Percentiles rank a stretch among this genome's conserved stretches.
Evolutionary conservation across 2,329 filamentous ascomycete genomes (phyloP).

Genomic region (Claviceps arundinis): DNA sequence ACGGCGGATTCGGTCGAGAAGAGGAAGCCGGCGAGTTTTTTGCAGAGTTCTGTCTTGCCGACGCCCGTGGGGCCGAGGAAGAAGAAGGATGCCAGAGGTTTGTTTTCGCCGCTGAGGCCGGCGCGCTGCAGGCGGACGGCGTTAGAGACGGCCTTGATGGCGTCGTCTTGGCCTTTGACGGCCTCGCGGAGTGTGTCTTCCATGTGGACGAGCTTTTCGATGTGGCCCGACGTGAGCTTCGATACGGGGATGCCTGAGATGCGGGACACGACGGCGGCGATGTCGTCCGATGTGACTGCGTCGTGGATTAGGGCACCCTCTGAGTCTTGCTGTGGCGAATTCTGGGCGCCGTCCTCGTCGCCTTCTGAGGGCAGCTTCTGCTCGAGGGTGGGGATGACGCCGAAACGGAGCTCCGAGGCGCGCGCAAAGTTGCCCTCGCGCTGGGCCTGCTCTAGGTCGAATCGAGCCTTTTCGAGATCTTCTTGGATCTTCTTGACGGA

Average conservation of each 20-base stretch:
- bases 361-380: slow-evolving; percentile 66
- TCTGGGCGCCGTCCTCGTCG: slow-evolving; percentile 18
- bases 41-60: slow-evolving; percentile 94
- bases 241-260: slow-evolving; percentile 86
- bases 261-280: slow-evolving; percentile 79
- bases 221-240: slow-evolving; percentile 84
- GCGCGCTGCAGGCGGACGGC: slow-evolving; percentile 90
- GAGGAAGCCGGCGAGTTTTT: slow-evolving; percentile 84
- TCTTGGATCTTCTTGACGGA: slow-evolving; percentile 76
- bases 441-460: slow-evolving; percentile 80
- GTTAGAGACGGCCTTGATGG: slow-evolving; percentile 78
- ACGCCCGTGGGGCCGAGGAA: slow-evolving; percentile 95
- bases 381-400: slow-evolving; percentile 72
- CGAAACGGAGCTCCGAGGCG: slow-evolving; percentile 84
- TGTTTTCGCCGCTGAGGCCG: slow-evolving; percentile 80
- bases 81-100: slow-evolving; percentile 90
- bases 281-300: slow-evolving; percentile 89
- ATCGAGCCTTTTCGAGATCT: slow-evolving; percentile 71
- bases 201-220: slow-evolving; percentile 92
- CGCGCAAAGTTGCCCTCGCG: slow-evolving; percentile 77
- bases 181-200: slow-evolving; percentile 75
- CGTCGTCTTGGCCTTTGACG: slow-evolving; percentile 88
- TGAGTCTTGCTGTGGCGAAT: slow-evolving; percentile 17
- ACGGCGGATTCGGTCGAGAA: slow-evolving; percentile 89
- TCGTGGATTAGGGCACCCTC: slow-evolving; percentile 67